Conservation (phyloP, 768 basidiomycete genomes). For the Agaricus blazei region DNA sequence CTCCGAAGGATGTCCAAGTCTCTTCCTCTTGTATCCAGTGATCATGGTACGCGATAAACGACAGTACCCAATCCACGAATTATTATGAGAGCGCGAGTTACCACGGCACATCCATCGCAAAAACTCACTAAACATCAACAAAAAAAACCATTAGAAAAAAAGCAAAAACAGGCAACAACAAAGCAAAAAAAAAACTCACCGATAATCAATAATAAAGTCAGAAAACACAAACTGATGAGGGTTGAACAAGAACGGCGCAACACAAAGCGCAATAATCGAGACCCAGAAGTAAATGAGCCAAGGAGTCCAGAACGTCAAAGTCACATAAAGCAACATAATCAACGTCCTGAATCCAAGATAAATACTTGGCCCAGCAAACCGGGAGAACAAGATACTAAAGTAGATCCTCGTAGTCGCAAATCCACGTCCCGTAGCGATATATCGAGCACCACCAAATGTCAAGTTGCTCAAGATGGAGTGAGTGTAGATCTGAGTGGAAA, state of each 20-base stretch:
- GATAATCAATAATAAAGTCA: conserved; percentile 95
- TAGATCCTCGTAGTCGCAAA: conserved; percentile 95
- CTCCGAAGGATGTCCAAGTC: conserved; percentile 93
- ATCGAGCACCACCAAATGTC: conserved; percentile 96
- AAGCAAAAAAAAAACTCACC: conserved; percentile 37
- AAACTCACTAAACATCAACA: conserved; percentile 66
- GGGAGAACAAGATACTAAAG: conserved; percentile 94
- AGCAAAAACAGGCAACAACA: neutral
- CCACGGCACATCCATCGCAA: conserved; percentile 99
- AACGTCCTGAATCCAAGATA: conserved; percentile 95
- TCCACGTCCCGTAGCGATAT: conserved; percentile 98
- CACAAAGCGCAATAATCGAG: conserved; percentile 84
- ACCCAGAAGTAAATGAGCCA: conserved; percentile 98
- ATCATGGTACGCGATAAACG: conserved; percentile 97
- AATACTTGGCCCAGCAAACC: conserved; percentile 97
- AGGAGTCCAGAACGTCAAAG: conserved; percentile 85
- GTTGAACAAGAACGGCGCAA: conserved; percentile 98
- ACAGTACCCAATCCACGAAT: conserved; percentile 99
- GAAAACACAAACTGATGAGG: conserved; percentile 99
- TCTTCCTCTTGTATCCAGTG: conserved; percentile 99
- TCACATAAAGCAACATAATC: conserved; percentile 90
- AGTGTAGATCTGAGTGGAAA: conserved; percentile 96
- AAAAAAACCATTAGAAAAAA: conserved; percentile 4
- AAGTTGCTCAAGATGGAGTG: conserved; percentile 96
- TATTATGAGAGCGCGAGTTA: conserved; percentile 94